Conservation (phyloP, 352 stramenopile genomes). For the Elongisporangium senticosum region DNA sequence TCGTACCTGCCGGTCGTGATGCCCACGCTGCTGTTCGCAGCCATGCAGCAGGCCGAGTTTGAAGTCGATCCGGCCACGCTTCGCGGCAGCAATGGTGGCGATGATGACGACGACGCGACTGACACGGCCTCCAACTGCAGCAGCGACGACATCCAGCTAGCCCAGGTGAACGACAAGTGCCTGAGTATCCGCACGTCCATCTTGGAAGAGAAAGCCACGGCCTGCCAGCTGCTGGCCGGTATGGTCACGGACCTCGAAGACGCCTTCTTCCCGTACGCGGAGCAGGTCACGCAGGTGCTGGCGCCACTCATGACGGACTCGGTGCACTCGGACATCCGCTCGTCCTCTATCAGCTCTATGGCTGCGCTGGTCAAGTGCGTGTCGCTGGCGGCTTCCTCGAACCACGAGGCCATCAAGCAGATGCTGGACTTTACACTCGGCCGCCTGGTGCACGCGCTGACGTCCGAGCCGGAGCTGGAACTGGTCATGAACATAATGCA, state of each 20-base stretch:
- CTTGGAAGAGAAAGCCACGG: constrained; percentile 80
- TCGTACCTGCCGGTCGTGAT: constrained; percentile 76
- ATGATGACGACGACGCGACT: constrained; percentile 59
- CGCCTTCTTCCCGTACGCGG: constrained; percentile 81
- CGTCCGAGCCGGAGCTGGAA: constrained; percentile 79
- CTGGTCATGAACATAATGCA: constrained; percentile 84
- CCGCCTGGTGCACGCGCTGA: constrained; percentile 67
- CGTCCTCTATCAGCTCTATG: constrained; percentile 77
- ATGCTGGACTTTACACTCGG: constrained; percentile 83
- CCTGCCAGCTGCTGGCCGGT: constrained; percentile 68
- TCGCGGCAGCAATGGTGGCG: constrained; percentile 8
- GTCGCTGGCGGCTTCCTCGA: constrained; percentile 32
- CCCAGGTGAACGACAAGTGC: constrained; percentile 78
- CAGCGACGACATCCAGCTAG: constrained; percentile 76
- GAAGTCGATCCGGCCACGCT: constrained; percentile 64
- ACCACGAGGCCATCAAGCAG: constrained; percentile 64
- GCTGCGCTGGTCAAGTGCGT: constrained; percentile 72
- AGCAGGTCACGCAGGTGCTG: constrained; percentile 81
- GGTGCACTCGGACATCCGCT: constrained; percentile 80
- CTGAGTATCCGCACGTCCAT: constrained; percentile 80
- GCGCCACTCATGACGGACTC: constrained; percentile 78
- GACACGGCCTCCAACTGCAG: constrained; percentile 11
- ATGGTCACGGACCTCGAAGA: constrained; percentile 79
- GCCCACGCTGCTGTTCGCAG: constrained; percentile 71
- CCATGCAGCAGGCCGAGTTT: constrained; percentile 78